Percentiles rank a stretch among this genome's conserved stretches.
phyloP scores from a whole-genome alignment of 129 eudicot genomes.

The Heracleum sosnowskyi region DNA sequence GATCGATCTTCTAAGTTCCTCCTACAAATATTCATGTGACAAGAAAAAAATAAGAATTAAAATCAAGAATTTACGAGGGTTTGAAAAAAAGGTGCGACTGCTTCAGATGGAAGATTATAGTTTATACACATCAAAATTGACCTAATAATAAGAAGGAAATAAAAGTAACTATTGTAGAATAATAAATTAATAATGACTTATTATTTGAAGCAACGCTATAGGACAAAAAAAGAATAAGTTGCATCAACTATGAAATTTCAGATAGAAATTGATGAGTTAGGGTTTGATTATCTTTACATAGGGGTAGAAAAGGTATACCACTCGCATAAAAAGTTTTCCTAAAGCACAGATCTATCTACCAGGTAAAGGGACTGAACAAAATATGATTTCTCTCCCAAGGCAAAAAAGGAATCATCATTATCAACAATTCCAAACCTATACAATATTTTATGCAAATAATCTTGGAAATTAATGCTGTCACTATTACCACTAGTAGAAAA shows the following conservation, averaged over 20 bases:
- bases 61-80: neutral
- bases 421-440: conserved; percentile 1
- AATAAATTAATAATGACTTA: neutral
- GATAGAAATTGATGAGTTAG: neutral
- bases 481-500: neutral
- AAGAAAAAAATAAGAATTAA: neutral
- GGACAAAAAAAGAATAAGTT: conserved; percentile 1
- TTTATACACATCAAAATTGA: neutral
- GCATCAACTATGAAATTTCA: neutral
- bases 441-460: neutral
- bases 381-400: neutral
- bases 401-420: conserved; percentile 11
- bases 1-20: conserved; percentile 24
- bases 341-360: conserved; percentile 7
- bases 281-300: neutral
- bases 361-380: neutral
- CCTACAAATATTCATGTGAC: conserved; percentile 12
- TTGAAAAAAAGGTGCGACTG: neutral
- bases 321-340: neutral
- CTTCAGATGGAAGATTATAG: neutral
- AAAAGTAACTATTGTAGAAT: neutral
- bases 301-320: conserved; percentile 2
- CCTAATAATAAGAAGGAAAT: neutral
- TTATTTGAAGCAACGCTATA: neutral
- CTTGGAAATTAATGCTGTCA: neutral